Conservation (phyloP, 2,329 filamentous ascomycete genomes). For the Geosmithia putterillii region DNA sequence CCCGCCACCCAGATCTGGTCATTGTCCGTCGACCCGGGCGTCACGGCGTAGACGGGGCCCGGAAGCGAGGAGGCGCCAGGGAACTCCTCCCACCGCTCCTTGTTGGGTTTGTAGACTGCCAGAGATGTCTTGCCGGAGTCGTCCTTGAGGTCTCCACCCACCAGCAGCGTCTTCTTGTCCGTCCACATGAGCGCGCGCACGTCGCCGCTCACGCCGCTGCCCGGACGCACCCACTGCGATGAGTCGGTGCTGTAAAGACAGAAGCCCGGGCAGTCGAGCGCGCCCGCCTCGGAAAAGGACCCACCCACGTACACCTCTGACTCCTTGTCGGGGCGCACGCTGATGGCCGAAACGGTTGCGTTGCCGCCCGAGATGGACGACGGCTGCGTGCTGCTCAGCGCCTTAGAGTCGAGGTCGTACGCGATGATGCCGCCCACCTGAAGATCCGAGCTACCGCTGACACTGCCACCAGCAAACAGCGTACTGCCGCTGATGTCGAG, state of each 20-base stretch:
- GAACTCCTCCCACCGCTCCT: slow-evolving; percentile 53
- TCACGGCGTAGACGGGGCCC: slow-evolving; percentile 67
- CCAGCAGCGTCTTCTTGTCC: slow-evolving; percentile 57
- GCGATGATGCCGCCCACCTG: slow-evolving; percentile 62
- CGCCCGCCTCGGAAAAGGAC: slow-evolving; percentile 70
- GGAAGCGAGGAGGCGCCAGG: slow-evolving; percentile 55
- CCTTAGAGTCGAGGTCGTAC: slow-evolving; percentile 59
- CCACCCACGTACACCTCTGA: slow-evolving; percentile 78
- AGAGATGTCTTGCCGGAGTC: slow-evolving; percentile 41
- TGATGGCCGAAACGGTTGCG: slow-evolving; percentile 65
- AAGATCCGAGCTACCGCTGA: slow-evolving; percentile 55
- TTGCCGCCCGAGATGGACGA: slow-evolving; percentile 59
- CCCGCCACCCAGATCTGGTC: slow-evolving; percentile 77
- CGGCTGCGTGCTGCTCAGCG: slow-evolving; percentile 57
- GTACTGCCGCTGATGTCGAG: slow-evolving; percentile 54
- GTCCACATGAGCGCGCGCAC: slow-evolving; percentile 69
- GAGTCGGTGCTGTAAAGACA: slow-evolving; percentile 64
- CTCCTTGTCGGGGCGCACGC: slow-evolving; percentile 50
- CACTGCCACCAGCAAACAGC: slow-evolving; percentile 71
- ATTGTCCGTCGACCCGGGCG: slow-evolving; percentile 58
- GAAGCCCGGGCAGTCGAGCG: slow-evolving; percentile 68
- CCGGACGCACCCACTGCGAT: slow-evolving; percentile 71
- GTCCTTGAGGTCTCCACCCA: slow-evolving; percentile 65
- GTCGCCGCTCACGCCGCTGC: slow-evolving; percentile 56
- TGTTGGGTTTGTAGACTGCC: slow-evolving; percentile 58